Conservation (phyloP, 768 basidiomycete species). For the Amanita inopinata region DNA sequence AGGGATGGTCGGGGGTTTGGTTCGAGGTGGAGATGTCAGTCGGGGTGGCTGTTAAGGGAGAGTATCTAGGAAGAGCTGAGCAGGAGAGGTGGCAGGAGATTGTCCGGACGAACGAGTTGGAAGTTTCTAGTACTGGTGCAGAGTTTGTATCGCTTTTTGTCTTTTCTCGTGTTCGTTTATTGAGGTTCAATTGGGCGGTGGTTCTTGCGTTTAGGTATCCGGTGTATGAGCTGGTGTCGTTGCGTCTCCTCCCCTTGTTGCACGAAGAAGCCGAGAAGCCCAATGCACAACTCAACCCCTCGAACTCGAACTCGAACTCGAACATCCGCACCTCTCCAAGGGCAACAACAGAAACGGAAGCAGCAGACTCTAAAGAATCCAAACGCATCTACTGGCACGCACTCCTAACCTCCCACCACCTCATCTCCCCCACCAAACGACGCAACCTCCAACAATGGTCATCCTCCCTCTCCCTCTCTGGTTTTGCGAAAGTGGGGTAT, state of each 20-base stretch:
- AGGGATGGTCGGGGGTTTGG: background rate
- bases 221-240: constrained; percentile 47
- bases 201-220: constrained; percentile 59
- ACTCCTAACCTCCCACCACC: constrained; percentile 66
- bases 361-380: background rate
- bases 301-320: too few relatives aligned
- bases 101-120: constrained; percentile 26
- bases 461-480: constrained; percentile 39
- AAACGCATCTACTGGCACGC: constrained; percentile 41
- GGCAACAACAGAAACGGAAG: too few relatives aligned
- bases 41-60: constrained; percentile 35
- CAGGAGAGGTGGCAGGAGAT: constrained; percentile 40
- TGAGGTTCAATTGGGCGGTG: background rate
- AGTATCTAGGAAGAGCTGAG: constrained; percentile 31
- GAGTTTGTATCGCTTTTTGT: constrained; percentile 18
- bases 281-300: too few relatives aligned
- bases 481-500: constrained; percentile 70
- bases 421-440: constrained; percentile 55
- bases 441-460: constrained; percentile 48
- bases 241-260: constrained; percentile 47
- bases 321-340: too few relatives aligned
- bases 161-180: constrained; percentile 1
- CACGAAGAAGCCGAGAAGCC: constrained; percentile 25
- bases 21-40: constrained; percentile 7
- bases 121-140: constrained; percentile 24